These are phyloP conservation scores for Russula lepida DNA, from an alignment of 768 basidiomycete species.

Conservation along the genomic window DNA sequence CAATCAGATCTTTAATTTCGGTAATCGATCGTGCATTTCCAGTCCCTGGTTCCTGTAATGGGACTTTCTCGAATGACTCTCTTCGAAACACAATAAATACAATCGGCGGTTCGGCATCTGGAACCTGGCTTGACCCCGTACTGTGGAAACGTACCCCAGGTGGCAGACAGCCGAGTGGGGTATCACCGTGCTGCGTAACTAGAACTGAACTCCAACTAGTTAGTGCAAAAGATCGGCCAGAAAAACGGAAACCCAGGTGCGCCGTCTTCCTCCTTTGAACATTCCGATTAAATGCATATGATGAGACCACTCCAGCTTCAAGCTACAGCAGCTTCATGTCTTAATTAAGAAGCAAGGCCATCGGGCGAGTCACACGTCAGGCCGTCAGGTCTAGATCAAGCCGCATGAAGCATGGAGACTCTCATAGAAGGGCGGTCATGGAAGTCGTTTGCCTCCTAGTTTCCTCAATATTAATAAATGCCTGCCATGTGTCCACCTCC, in stretches of 20 bases:
- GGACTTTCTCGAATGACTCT: not conserved
- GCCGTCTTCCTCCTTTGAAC: not conserved
- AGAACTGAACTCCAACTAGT: not conserved
- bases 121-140: not conserved
- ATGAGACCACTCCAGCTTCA: not conserved
- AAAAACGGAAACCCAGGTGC: not conserved
- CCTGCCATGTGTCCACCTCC: not conserved
- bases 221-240: not conserved
- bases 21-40: not conserved
- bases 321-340: no score
- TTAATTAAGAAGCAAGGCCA: not conserved
- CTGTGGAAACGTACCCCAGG: not conserved
- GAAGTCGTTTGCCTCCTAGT: not conserved
- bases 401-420: no score
- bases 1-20: slow-evolving; percentile 2
- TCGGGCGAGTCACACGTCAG: not conserved
- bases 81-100: not conserved
- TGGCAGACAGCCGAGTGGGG: not conserved
- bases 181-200: not conserved
- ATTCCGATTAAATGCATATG: not conserved
- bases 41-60: slow-evolving; percentile 7
- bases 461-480: not conserved
- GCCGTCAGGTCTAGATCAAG: no score
- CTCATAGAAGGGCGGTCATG: not conserved
- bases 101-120: not conserved